Evolutionary conservation across 176 grass and related monocot genomes (phyloP).

Genomic region (Poa annua): DNA sequence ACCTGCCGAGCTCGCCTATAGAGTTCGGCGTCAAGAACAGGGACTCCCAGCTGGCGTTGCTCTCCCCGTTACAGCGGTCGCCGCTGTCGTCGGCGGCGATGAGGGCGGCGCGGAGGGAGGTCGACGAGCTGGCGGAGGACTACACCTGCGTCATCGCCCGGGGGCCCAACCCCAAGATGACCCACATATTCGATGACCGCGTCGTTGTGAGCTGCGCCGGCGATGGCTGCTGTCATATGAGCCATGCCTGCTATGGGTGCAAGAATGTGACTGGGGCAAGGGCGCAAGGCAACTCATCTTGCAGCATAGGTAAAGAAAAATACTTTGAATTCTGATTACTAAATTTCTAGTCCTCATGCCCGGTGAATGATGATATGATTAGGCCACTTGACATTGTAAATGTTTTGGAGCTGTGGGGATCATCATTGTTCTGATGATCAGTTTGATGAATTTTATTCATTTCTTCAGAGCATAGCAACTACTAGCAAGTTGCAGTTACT

Average conservation of each 20-base stretch:
- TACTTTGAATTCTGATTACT: not conserved
- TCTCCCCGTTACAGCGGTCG: too few relatives aligned
- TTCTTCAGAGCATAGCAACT: conserved; percentile 18
- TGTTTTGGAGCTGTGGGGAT: not conserved
- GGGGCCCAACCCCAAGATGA: conserved; percentile 63
- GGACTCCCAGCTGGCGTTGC: too few relatives aligned
- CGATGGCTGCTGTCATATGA: conserved; percentile 42
- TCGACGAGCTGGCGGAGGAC: conserved; percentile 49
- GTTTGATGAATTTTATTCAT: not conserved
- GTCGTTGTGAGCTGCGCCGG: conserved; percentile 53
- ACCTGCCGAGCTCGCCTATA: too few relatives aligned
- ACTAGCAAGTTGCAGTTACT: not conserved
- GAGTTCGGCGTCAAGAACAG: too few relatives aligned
- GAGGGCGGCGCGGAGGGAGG: too few relatives aligned
- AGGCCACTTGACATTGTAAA: not conserved
- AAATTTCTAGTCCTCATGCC: not conserved
- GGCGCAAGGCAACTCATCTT: conserved; percentile 32
- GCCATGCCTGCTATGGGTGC: conserved; percentile 45
- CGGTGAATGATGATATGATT: not conserved
- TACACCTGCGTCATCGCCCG: conserved; percentile 74
- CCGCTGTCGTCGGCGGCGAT: too few relatives aligned
- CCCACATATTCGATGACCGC: conserved; percentile 69
- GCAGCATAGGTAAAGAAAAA: conserved; percentile 14
- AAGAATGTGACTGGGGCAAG: conserved; percentile 39
- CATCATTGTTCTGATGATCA: too few relatives aligned